phyloP scores from a whole-genome alignment of 2,329 filamentous ascomycete species.

The Neofusicoccum laricinum region DNA sequence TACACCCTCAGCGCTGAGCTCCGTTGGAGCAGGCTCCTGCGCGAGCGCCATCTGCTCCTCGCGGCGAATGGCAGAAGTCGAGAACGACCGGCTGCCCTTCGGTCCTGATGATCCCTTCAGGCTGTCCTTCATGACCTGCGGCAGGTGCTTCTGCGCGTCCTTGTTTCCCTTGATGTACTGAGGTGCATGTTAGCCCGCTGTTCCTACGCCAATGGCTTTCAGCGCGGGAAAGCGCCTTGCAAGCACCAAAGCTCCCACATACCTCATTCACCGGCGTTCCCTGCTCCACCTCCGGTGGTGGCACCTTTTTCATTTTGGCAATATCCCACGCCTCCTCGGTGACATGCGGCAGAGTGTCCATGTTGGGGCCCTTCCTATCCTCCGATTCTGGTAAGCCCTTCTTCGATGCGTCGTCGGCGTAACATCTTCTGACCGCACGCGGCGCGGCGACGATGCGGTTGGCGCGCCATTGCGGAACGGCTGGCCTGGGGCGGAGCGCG shows the following conservation, averaged over 20 bases:
- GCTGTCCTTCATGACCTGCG: conserved; percentile 64
- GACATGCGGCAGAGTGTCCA: conserved; percentile 53
- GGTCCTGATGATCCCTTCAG: conserved; percentile 42
- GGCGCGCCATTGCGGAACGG: conserved; percentile 28
- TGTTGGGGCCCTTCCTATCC: conserved; percentile 28
- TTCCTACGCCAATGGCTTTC: conserved; percentile 18
- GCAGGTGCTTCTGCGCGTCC: conserved; percentile 59
- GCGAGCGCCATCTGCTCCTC: conserved; percentile 20
- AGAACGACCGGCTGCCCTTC: conserved; percentile 54
- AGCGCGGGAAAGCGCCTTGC: not conserved
- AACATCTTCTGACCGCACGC: conserved; percentile 6
- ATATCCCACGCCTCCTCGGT: conserved; percentile 64
- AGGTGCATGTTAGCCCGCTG: not conserved
- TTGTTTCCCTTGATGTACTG: conserved; percentile 64
- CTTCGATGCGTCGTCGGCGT: conserved; percentile 27
- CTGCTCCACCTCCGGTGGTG: conserved; percentile 59
- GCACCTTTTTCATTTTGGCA: conserved; percentile 55
- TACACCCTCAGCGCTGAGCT: conserved; percentile 48
- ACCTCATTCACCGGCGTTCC: conserved; percentile 67
- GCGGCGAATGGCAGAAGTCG: conserved; percentile 49
- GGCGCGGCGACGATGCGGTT: conserved; percentile 18
- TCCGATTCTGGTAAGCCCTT: conserved; percentile 29
- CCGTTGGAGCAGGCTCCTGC: conserved; percentile 19
- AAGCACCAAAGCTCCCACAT: conserved; percentile 22
- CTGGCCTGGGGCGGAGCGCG: conserved; percentile 29